These are phyloP conservation scores for Cyberlindnera mississippiensis DNA, from an alignment of 805 yeast genomes.

Conservation along the genomic window DNA sequence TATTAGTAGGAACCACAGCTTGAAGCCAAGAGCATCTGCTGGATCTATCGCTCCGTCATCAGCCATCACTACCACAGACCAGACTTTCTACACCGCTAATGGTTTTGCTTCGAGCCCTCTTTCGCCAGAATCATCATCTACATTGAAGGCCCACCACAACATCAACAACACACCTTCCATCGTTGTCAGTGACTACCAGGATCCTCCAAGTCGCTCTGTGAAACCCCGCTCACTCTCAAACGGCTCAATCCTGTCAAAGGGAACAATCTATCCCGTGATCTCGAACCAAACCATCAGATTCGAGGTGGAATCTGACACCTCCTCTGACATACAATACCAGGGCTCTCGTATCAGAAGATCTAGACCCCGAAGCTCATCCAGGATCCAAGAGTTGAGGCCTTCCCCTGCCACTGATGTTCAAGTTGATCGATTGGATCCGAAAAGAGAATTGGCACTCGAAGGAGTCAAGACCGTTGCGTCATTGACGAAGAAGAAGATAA, in stretches of 20 bases:
- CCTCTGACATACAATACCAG: neutral
- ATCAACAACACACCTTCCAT: no score
- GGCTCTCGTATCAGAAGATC: slow-evolving; percentile 3
- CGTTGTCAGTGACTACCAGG: no score
- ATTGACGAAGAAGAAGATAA: slow-evolving; percentile 19
- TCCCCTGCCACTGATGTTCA: slow-evolving; percentile 5
- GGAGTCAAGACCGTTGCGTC: slow-evolving; percentile 25
- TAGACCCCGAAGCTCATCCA: neutral
- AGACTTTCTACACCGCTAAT: slow-evolving; percentile 9
- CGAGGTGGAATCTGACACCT: neutral
- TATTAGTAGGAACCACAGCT: no score
- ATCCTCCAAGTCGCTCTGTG: no score
- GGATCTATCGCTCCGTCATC: no score
- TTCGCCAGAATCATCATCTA: neutral
- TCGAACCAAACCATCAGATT: neutral
- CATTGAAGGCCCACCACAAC: neutral
- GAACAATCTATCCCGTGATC: neutral
- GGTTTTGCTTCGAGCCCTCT: neutral
- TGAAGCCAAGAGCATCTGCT: no score
- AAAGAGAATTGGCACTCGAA: slow-evolving; percentile 18
- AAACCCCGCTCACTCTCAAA: no score
- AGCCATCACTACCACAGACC: slow-evolving; percentile 2
- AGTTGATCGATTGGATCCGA: slow-evolving; percentile 14
- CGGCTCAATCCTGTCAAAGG: no score
- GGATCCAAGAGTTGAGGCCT: slow-evolving; percentile 9